Base-by-base conservation (phyloP, 2,329 filamentous ascomycete species). In the Diaporthe ilicicola region DNA sequence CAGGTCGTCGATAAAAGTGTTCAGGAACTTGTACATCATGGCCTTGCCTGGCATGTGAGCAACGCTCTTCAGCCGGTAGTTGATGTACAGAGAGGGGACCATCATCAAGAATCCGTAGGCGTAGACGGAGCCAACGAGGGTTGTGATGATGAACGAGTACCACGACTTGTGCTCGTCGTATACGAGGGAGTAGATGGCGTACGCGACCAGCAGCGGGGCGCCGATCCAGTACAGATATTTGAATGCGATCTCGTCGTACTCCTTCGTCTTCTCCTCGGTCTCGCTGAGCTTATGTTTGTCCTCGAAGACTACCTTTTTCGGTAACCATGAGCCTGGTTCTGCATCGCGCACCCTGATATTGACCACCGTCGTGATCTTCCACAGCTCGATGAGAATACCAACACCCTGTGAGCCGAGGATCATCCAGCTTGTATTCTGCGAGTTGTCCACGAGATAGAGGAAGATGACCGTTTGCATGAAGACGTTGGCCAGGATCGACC, bases 41-140 rank as follows among this genome's bases (percentile, higher is more conserved):
- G 96, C 94, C 84, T 94, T 95, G 75, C 88, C 94, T 1, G 96
- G 95, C 95, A 99, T 97, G 83, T 99, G 96, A 13, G 96, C 96
- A 42, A 98, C 94, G 75, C 91, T 92, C 88, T 95, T 97, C 76
- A 99, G 90, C 15, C 95, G 92, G 86, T 99, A 99, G 88, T 99
- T 99, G 90, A 99, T 99, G 85, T 98, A 99, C 42, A 99, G 87
- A 72, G 91, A 93, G 17, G 96, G 96, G 10, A 99, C 93, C 96
- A 99, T 99, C 94, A 99, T 97, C 73, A 99, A 85, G 87, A 99
- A 99, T 5, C 96, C 96, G 80, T 99, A 99, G 0, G 96, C 95
- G 81, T 99, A 99, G 65, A 99, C 96, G 53, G 93, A 95, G 13
- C 95, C 96, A 27, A 99, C 96, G 12, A 99, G 90, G 0, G 95